Base-by-base conservation (phyloP, 768 basidiomycete species). In the Suillus ampliporus region DNA sequence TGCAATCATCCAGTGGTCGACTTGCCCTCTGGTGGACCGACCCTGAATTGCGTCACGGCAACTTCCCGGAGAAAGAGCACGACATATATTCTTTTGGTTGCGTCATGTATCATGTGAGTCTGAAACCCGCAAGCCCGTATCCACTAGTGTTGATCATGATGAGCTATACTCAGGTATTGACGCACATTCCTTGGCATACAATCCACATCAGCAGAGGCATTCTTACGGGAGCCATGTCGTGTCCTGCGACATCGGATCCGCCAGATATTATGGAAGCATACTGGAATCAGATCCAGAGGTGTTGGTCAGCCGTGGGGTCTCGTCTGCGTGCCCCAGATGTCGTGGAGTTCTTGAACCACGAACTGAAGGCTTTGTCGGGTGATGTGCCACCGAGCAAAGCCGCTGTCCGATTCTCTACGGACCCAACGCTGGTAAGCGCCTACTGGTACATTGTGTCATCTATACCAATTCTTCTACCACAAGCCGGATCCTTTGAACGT, bases 11-110 rank as follows among this genome's bases (percentile, higher is more conserved):
- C 0, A 1, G 2, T 8, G n/a, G n/a, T 53, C 34, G 19, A 15
- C 34, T 2, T 14, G 78, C 78, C 9, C 71, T 81, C 21, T 74
- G 82, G 0, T 82, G 81, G 80, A 77, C 80, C 5, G 80, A 81
- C 44, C 67, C 78, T 0, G 64, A 74, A n/a, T 67, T 82, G 3
- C 81, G 78, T 61, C 58, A 68, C 11, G 69, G 71, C 14, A 71
- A 74, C 34, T 70, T 72, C 11, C 31, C 31, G 5, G 51, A 47
- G 2, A 38, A 8, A 28, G 69, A 67, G 31, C 78, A 69, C 51
- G 82, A 83, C 68, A 76, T 82, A 14, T 83, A 76, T 62, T 75
- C 75, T 10, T 71, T 74, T 57, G 75, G 70, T 6, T 70, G 69
- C 57, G 62, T 75, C 28, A 67, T 68, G 21, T 31, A 57, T 19